A percentile compares a stretch with the other conserved stretches of the same genome.
Evolutionary conservation across 306 rosid genomes (phyloP).

Genomic region (Notholithocarpus densiflorus): DNA sequence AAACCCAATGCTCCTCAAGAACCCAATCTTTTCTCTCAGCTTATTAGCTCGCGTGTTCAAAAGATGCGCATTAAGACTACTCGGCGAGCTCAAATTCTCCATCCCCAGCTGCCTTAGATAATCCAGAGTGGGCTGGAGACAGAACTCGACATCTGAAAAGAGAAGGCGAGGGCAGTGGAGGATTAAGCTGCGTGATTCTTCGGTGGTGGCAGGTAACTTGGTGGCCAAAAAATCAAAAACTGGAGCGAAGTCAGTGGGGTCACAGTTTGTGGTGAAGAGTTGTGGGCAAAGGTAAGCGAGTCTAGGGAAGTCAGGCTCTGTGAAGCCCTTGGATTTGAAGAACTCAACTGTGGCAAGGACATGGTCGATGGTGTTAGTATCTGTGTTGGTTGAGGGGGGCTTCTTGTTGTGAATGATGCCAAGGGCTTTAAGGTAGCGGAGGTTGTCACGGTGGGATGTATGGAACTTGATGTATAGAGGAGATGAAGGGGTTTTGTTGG

Average conservation of each 20-base stretch:
- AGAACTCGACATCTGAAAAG: slow-evolving; percentile 57
- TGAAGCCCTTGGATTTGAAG: slow-evolving; percentile 73
- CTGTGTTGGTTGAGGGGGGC: slow-evolving; percentile 45
- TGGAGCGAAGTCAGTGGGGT: slow-evolving; percentile 46
- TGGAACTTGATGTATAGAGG: slow-evolving; percentile 61
- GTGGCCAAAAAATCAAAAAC: slow-evolving; percentile 50
- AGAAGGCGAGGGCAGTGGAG: slow-evolving; percentile 72
- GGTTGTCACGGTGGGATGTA: slow-evolving; percentile 64
- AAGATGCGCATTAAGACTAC: slow-evolving; percentile 56
- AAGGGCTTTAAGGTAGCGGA: slow-evolving; percentile 68
- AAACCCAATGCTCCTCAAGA: slow-evolving; percentile 48
- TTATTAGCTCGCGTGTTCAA: slow-evolving; percentile 68
- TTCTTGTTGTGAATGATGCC: slow-evolving; percentile 45
- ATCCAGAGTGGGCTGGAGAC: slow-evolving; percentile 64
- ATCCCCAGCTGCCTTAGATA: slow-evolving; percentile 54
- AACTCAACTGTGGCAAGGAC: slow-evolving; percentile 50
- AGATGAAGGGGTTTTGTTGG: not conserved
- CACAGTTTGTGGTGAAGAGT: slow-evolving; percentile 48
- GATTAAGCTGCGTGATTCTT: slow-evolving; percentile 41
- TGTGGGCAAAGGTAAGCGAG: slow-evolving; percentile 52
- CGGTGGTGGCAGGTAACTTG: slow-evolving; percentile 40
- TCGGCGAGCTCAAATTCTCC: slow-evolving; percentile 31
- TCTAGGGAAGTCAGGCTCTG: slow-evolving; percentile 62
- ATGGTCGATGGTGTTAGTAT: slow-evolving; percentile 48
- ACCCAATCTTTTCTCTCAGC: slow-evolving; percentile 44